Base-by-base conservation (phyloP, 1,139 yeast genomes). In the Pneumocystis canis region DNA sequence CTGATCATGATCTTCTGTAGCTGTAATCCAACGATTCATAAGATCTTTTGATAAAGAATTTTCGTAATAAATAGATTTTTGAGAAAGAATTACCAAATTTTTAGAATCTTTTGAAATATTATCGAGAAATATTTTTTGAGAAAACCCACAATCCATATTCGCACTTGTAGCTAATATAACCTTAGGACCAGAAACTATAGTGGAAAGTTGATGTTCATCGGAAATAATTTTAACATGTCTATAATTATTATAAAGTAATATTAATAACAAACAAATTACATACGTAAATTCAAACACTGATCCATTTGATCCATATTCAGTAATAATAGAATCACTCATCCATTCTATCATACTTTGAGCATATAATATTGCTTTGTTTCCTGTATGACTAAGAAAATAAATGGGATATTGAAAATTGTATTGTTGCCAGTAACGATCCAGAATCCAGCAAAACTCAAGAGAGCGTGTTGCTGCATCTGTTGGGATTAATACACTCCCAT, bases 281-380 rank as follows among this genome's bases (percentile, higher is more conserved):
- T 47, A 47, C 54, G 54, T 84, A 76, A 65, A 72, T 41, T 75
- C 78, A 65, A 87, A 85, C 0, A 97, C 96, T 1, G 82, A 81
- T 63, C 82, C 84, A 67, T 82, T 79, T 11, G 79, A 76, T 68
- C 88, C 96, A 92, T 96, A 89, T 62, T 84, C 86, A 68, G 86
- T 85, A 40, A 88, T 81, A 58, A 89, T 80, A 33, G 83, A 80
- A 0, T 90, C 81, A 0, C 95, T 84, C 92, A 92, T 87, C 97
- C 97, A 94, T 75, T 94, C 98, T 32, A 90, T 75, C 84, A 92
- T 86, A 64, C 89, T 85, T 25, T 89, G 83, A 0, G 97, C 96
- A 72, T 87, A 89, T 54, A 86, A 81, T 67, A 92, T 75, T 1
- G 87, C 81, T 70, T 92, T 84, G 1, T 89, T 82, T 25, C 95